Percentiles rank a stretch among this genome's conserved stretches.
Evolutionary conservation across 1,284 basidiomycete genomes (phyloP).

Genomic region (Heterobasidion irregulare): DNA sequence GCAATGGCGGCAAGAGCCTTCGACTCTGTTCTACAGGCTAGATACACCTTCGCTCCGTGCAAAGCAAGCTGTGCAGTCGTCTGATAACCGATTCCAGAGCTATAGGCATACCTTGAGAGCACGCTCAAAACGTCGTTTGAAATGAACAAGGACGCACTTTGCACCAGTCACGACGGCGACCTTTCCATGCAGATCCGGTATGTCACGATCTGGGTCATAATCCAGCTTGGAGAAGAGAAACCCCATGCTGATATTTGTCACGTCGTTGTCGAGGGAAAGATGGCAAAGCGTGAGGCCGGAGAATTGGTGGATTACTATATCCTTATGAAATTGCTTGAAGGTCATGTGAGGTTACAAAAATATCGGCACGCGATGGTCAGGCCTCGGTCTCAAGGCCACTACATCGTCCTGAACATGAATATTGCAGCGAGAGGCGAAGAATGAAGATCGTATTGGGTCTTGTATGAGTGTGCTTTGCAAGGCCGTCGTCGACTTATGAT

Average conservation of each 20-base stretch:
- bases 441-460: too few relatives aligned
- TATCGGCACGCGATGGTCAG: too few relatives aligned
- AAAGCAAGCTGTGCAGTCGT: constrained; percentile 10
- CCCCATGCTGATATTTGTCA: background rate
- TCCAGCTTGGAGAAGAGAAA: constrained; percentile 8
- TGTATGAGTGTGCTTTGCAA: too few relatives aligned
- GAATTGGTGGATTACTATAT: too few relatives aligned
- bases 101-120: background rate
- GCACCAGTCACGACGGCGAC: constrained; percentile 33
- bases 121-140: background rate
- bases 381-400: too few relatives aligned
- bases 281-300: too few relatives aligned
- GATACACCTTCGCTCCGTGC: constrained; percentile 15
- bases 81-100: background rate
- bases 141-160: constrained; percentile 21
- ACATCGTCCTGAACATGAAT: too few relatives aligned
- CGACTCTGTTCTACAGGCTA: constrained; percentile 10
- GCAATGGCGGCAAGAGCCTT: constrained; percentile 6
- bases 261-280: too few relatives aligned
- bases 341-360: too few relatives aligned
- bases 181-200: constrained; percentile 28
- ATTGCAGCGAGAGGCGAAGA: too few relatives aligned
- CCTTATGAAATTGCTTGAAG: too few relatives aligned
- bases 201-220: constrained; percentile 19
- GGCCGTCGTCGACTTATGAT: too few relatives aligned